Evolutionary conservation across 106 monocot genomes (phyloP).

Genomic region (Dioscorea zingiberensis): DNA sequence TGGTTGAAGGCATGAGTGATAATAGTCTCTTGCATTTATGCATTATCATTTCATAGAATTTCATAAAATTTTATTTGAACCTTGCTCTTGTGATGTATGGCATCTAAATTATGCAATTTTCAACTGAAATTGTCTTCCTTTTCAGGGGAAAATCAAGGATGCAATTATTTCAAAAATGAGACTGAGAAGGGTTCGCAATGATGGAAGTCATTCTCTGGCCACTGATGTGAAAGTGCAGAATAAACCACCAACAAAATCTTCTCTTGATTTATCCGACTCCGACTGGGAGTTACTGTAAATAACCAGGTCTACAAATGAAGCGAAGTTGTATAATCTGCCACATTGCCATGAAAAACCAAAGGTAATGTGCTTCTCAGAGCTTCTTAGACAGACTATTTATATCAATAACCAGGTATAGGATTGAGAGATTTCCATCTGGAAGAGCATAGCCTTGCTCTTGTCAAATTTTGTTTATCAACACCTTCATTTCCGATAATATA

Average conservation of each 20-base stretch:
- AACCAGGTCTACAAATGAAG: neutral
- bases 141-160: slow-evolving; percentile 2
- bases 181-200: neutral
- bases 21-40: neutral
- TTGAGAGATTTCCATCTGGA: neutral
- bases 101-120: neutral
- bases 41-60: neutral
- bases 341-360: neutral
- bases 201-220: neutral
- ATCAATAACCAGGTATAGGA: neutral
- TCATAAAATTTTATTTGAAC: too few relatives aligned
- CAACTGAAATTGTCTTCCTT: neutral
- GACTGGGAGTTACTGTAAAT: slow-evolving; percentile 32
- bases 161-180: slow-evolving; percentile 2
- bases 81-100: too few relatives aligned
- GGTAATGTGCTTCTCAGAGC: neutral
- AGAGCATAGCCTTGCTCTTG: too few relatives aligned
- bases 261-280: slow-evolving; percentile 3
- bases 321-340: neutral
- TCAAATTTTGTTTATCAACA: neutral
- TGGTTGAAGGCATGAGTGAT: neutral
- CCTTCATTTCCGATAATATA: neutral
- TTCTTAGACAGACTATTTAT: neutral
- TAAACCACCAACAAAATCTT: neutral
- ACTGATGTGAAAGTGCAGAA: neutral